Evolutionary conservation across 2,329 filamentous ascomycete species (phyloP).

Genomic region (Aphanoascus verrucosus): DNA sequence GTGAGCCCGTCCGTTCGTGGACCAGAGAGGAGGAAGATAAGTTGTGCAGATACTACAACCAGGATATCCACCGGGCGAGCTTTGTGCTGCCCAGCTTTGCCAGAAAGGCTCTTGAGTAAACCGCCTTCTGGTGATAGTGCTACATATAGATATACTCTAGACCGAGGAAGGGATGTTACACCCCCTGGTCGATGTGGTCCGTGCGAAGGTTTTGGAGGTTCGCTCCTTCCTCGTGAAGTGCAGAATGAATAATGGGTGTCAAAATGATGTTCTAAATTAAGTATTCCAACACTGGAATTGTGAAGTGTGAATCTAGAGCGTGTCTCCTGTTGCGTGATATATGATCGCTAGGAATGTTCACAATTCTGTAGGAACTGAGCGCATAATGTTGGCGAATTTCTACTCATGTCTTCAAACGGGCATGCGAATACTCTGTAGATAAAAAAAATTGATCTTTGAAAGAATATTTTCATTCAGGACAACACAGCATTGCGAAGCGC

Average conservation of each 20-base stretch:
- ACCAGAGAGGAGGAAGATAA: conserved; percentile 79
- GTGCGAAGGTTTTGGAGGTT: neutral
- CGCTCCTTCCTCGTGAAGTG: neutral
- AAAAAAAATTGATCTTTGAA: neutral
- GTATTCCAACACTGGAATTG: too few relatives aligned
- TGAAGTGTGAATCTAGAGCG: too few relatives aligned
- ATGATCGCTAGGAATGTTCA: too few relatives aligned
- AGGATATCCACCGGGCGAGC: conserved; percentile 87
- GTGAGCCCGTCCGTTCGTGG: conserved; percentile 73
- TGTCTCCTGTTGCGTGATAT: too few relatives aligned
- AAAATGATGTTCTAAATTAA: too few relatives aligned
- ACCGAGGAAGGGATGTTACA: neutral
- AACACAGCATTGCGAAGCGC: neutral
- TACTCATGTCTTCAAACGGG: neutral
- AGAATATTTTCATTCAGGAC: neutral
- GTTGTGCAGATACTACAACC: conserved; percentile 93
- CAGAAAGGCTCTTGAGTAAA: conserved; percentile 47
- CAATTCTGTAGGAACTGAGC: neutral
- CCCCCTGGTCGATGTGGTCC: neutral
- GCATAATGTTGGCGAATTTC: neutral
- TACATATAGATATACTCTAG: neutral
- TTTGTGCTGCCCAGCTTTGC: conserved; percentile 93
- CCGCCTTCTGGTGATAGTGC: neutral
- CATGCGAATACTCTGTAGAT: neutral
- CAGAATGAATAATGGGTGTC: too few relatives aligned